Evolutionary conservation across 192 early-diverging fungal genomes (phyloP), one percentile per base, ranked within the genome.

Genomic region (Globomyces pollinis-pini): DNA sequence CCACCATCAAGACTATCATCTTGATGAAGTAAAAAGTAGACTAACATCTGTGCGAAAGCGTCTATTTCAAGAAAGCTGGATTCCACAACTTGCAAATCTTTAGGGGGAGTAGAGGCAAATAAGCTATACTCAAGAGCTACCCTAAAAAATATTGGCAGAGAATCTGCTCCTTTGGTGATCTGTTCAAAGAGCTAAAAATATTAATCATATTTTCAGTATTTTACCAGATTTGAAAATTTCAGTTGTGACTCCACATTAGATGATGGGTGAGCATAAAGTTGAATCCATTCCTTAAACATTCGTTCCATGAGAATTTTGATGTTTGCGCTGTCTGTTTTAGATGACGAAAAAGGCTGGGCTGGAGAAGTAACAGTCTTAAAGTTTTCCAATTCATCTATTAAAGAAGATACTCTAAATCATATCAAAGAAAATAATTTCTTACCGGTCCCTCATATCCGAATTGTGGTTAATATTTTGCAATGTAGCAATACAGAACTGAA

Each of bases 41-140:
- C 85, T 15, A 93, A 84, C 23, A 99, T 69, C 39, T 87, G 86
- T 1, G 92, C 88, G 57, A 96, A 90, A 3, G 96, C 94, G 65
- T n/a, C n/a, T n/a, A n/a, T n/a, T n/a, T n/a, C n/a, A n/a, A n/a
- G n/a, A n/a, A n/a, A n/a, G n/a, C n/a, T n/a, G n/a, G n/a, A n/a
- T n/a, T 99, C 94, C 1, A 95, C 85, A 1, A 90, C 87, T 51
- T 90, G 85, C 71, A 88, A 91, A n/a, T 74, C 63, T 11, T 77
- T 73, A 1, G 59, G 36, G 11, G 66, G 28, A 26, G 64, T 54
- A 16, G 68, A 86, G 52, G 84, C 71, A 29, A 84, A 89, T 51
- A 78, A 76, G 18, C n/a, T n/a, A n/a, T n/a, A 60, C 86, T 77
- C 62, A 84, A 81, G 31, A 96, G 74, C 74, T 42, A 42, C 90